These are phyloP conservation scores for Fusarium hostae DNA, from an alignment of 2,329 filamentous ascomycete species.

Conservation along the genomic window DNA sequence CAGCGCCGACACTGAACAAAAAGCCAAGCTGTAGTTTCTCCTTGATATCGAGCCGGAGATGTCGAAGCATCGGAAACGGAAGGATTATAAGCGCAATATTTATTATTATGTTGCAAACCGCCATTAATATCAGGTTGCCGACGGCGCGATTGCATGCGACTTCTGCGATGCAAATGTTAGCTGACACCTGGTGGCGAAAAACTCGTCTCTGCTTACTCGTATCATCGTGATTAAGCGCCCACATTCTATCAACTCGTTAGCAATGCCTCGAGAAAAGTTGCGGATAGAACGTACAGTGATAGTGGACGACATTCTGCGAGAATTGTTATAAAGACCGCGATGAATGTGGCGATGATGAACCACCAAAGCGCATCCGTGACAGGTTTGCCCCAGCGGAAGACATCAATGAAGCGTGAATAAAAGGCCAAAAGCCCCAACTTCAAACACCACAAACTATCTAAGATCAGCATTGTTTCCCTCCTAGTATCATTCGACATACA, in stretches of 20 bases:
- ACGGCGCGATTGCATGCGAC: slow-evolving; percentile 41
- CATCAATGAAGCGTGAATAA: slow-evolving; percentile 47
- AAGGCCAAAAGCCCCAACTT: slow-evolving; percentile 47
- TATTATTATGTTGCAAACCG: slow-evolving; percentile 46
- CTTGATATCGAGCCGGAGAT: slow-evolving; percentile 31
- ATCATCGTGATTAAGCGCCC: slow-evolving; percentile 21
- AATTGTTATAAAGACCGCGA: slow-evolving; percentile 44
- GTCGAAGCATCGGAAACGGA: slow-evolving; percentile 46
- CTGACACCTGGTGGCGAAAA: not conserved
- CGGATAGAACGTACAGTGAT: slow-evolving; percentile 23
- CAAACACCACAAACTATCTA: slow-evolving; percentile 45
- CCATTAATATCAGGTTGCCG: slow-evolving; percentile 46
- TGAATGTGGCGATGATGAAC: slow-evolving; percentile 44
- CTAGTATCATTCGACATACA: slow-evolving; percentile 27
- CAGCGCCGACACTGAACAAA: slow-evolving; percentile 44
- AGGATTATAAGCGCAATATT: slow-evolving; percentile 47
- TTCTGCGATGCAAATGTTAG: slow-evolving; percentile 14
- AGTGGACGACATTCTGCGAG: slow-evolving; percentile 46
- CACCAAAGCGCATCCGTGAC: slow-evolving; percentile 39
- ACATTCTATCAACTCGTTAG: slow-evolving; percentile 28
- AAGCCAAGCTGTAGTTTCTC: slow-evolving; percentile 39
- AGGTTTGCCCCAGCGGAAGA: slow-evolving; percentile 39
- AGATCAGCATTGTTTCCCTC: not conserved
- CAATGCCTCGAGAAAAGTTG: rapidly evolving
- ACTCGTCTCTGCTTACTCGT: slow-evolving; percentile 1